Evolutionary conservation across 495 filamentous ascomycete genomes (phyloP), one percentile per base, ranked within the genome.

Genomic region (Aspergillus affinis): DNA sequence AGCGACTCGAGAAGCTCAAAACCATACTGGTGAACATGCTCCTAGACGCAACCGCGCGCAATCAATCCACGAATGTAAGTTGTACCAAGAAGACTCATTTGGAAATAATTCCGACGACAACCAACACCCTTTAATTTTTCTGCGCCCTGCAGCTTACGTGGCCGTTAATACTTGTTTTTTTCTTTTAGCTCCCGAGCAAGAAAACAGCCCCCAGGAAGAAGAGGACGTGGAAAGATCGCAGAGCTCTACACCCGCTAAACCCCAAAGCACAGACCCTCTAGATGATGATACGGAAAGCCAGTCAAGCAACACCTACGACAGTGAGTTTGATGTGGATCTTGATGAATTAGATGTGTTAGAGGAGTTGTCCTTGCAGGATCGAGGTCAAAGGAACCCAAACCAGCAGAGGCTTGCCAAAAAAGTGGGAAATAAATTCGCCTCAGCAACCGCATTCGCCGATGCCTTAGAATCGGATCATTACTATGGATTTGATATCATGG

Each of bases 401-500:
- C 32, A 23, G 10, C 29, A 18, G 21, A 36, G 15, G 8, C 48
- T 19, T 2, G 21, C 48, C 7, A 56, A 50, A 8, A 21, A 23
- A 17, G 54, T 61, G 15, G 69, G 69, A n/a, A 57, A 59, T n/a
- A 60, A 59, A 4, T 88, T 85, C 51, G 58, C 86, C 27, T 84
- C 81, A 46, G 88, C 86, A 15, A 79, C 76, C 17, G 72, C 79
- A 13, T 82, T 92, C 59, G 88, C 88, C 0, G 87, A 93, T 66
- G 84, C 85, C 1, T 71, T 86, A 13, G 81, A 86, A 32, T 62
- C 63, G 17, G 79, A 86, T 60, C 80, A 80, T 3, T 92, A 93
- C 65, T 85, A 87, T 62, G 88, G 84, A 26, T 85, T 96, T 61
- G 91, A 96, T 66, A 77, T 94, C 29, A 91, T 91, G 85, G 91